Evolutionary conservation across 2,329 filamentous ascomycete genomes (phyloP).

Genomic region (Dichotomopilus funicola): DNA sequence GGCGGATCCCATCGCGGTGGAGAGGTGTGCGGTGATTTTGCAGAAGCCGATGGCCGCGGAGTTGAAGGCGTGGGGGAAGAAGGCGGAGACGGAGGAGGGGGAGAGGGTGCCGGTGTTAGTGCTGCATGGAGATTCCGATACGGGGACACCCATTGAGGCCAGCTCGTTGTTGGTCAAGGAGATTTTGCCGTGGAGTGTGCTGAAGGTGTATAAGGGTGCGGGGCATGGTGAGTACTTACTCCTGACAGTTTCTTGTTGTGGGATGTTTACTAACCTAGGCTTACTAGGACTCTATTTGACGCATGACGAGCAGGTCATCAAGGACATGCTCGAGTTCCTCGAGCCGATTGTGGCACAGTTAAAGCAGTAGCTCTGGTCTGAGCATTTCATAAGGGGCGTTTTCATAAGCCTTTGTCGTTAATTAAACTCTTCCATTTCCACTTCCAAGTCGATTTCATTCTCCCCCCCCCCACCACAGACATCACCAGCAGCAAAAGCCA

Average conservation of each 20-base stretch:
- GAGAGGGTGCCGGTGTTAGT: conserved; percentile 10
- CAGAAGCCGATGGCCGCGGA: conserved; percentile 5
- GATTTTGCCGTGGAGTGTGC: conserved; percentile 12
- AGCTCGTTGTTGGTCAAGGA: conserved; percentile 6
- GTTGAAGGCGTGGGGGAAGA: neutral
- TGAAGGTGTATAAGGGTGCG: conserved; percentile 15
- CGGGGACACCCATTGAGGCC: conserved; percentile 13
- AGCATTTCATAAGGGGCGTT: no score
- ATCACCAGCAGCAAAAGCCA: no score
- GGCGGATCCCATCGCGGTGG: conserved; percentile 14
- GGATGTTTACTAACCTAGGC: neutral
- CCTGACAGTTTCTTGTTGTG: neutral
- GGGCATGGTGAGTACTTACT: conserved; percentile 14
- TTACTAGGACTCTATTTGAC: conserved; percentile 16
- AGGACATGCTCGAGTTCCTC: conserved; percentile 10
- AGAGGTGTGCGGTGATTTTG: conserved; percentile 5
- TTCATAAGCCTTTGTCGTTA: no score
- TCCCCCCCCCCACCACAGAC: no score
- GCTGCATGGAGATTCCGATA: conserved; percentile 14
- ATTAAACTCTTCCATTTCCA: no score
- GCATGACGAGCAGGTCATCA: conserved; percentile 6
- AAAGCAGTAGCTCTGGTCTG: no score
- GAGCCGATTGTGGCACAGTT: neutral
- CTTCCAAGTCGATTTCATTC: no score
- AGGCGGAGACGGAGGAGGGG: neutral